These are phyloP conservation scores for Fusarium ramigenum DNA, from an alignment of 2,329 filamentous ascomycete genomes.

Conservation along the genomic window DNA sequence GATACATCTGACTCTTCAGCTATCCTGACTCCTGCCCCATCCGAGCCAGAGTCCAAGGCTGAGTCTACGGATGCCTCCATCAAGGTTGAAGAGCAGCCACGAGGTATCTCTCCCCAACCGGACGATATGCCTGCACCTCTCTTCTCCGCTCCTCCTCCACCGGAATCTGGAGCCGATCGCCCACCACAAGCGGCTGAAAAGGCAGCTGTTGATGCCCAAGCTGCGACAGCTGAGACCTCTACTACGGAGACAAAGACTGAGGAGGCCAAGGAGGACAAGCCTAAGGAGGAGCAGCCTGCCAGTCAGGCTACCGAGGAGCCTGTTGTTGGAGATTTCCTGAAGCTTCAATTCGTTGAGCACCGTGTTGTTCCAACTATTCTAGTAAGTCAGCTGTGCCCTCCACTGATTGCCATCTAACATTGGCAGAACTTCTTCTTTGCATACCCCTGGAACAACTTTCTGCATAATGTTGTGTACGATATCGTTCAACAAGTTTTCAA, in stretches of 20 bases:
- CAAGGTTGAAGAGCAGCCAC: slow-evolving; percentile 27
- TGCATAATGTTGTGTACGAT: slow-evolving; percentile 99
- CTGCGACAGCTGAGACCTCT: not conserved
- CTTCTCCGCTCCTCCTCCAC: slow-evolving; percentile 47
- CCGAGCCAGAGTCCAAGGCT: slow-evolving; percentile 36
- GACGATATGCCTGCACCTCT: slow-evolving; percentile 76
- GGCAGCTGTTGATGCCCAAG: slow-evolving; percentile 6
- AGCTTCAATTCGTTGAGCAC: slow-evolving; percentile 96
- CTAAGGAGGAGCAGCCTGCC: slow-evolving; percentile 22
- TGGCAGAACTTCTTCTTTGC: slow-evolving; percentile 93
- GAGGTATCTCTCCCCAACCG: slow-evolving; percentile 61
- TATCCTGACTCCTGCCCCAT: slow-evolving; percentile 34
- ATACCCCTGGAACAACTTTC: slow-evolving; percentile 99
- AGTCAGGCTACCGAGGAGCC: slow-evolving; percentile 56
- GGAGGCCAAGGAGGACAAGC: slow-evolving; percentile 3
- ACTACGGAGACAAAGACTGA: slow-evolving; percentile 7
- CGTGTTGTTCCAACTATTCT: slow-evolving; percentile 94
- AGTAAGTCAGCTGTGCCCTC: slow-evolving; percentile 61
- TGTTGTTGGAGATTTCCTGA: slow-evolving; percentile 93
- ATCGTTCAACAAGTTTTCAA: slow-evolving; percentile 99
- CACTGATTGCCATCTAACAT: slow-evolving; percentile 19
- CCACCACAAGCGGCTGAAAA: slow-evolving; percentile 36
- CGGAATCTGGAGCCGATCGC: slow-evolving; percentile 42
- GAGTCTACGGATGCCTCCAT: slow-evolving; percentile 13
- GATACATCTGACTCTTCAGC: slow-evolving; percentile 35